Conservation (phyloP, 2,329 filamentous ascomycete genomes). For the Emergomyces africanus region DNA sequence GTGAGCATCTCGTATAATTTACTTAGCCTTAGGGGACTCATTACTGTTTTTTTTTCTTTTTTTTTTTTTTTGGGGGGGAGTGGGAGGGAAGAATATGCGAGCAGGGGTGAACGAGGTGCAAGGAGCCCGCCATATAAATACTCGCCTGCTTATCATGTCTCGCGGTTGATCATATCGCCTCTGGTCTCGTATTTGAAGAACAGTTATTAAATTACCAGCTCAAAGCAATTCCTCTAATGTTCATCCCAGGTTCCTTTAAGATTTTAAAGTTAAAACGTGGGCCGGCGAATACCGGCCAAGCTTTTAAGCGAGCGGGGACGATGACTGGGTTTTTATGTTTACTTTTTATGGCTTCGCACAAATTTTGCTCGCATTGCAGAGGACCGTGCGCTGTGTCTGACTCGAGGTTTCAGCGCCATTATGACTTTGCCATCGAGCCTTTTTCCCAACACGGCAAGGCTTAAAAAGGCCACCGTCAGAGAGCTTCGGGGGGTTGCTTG, state of each 20-base stretch:
- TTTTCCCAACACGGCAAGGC: neutral
- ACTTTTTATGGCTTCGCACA: neutral
- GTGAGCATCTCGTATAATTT: no score
- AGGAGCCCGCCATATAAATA: neutral
- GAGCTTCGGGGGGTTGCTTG: neutral
- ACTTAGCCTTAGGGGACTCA: no score
- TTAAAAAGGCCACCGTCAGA: no score
- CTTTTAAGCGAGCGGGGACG: neutral
- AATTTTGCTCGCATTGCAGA: neutral
- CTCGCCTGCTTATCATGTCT: no score
- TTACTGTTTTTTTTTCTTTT: no score
- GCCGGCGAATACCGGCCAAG: neutral
- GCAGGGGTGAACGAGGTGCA: no score
- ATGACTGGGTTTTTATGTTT: neutral
- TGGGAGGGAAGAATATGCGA: no score
- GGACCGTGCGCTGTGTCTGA: neutral
- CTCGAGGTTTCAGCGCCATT: neutral
- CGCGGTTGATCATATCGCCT: neutral
- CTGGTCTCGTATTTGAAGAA: neutral
- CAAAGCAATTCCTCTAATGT: neutral
- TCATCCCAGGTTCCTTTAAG: neutral
- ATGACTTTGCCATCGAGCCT: neutral
- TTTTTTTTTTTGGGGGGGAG: no score
- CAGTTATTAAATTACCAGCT: neutral
- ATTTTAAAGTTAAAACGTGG: slow-evolving; percentile 1